Evolutionary conservation across 2,329 filamentous ascomycete genomes (phyloP).

Genomic region (Fusarium tanahbumbuense): DNA sequence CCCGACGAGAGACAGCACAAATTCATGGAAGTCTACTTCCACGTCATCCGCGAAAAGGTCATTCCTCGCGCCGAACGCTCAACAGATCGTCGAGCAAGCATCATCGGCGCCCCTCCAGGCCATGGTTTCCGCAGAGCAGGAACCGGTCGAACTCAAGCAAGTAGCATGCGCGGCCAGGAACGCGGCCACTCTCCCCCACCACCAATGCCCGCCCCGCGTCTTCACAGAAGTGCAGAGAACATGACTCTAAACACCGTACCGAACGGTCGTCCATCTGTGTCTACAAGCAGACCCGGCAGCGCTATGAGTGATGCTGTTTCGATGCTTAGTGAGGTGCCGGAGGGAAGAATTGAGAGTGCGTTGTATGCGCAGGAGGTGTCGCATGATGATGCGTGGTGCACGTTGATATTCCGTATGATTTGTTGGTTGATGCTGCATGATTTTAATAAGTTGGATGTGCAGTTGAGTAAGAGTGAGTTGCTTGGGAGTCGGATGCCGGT

Average conservation of each 20-base stretch:
- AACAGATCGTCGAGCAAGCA: conserved; percentile 44
- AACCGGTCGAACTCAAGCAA: conserved; percentile 42
- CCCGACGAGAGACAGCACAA: conserved; percentile 62
- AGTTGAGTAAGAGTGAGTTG: conserved; percentile 65
- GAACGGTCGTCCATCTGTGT: conserved; percentile 16
- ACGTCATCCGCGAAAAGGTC: conserved; percentile 56
- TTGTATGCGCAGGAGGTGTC: conserved; percentile 44
- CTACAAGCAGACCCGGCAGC: conserved; percentile 23
- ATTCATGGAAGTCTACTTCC: conserved; percentile 66
- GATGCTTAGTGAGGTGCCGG: conserved; percentile 10
- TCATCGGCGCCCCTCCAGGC: conserved; percentile 41
- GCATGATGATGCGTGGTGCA: conserved; percentile 64
- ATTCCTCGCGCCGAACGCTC: conserved; percentile 50
- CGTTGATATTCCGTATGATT: conserved; percentile 67
- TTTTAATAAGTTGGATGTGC: conserved; percentile 65
- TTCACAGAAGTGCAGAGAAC: conserved; percentile 24
- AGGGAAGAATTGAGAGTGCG: conserved; percentile 10
- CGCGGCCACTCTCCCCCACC: conserved; percentile 18
- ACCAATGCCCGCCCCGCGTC: conserved; percentile 15
- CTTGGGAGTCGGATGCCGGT: conserved; percentile 67
- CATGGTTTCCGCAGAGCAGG: conserved; percentile 37
- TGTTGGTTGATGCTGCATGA: conserved; percentile 69
- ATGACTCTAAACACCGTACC: conserved; percentile 16
- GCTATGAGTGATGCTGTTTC: conserved; percentile 30
- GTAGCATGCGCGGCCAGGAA: conserved; percentile 33